Evolutionary conservation across 202 grass and related monocot species (phyloP).

Genomic region (Panicum virgatum): DNA sequence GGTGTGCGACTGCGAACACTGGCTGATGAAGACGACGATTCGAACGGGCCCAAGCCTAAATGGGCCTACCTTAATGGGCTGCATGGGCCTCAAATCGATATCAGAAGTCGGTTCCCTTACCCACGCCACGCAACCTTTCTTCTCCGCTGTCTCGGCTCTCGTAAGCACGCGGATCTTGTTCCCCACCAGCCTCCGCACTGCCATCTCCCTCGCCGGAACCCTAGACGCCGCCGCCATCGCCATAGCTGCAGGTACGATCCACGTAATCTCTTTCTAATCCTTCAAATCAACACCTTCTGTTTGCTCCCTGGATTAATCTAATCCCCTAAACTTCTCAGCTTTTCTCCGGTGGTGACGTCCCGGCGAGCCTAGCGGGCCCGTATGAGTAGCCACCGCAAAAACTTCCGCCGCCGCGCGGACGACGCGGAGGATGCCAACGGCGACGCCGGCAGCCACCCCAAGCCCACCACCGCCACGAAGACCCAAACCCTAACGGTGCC

Average conservation of each 20-base stretch:
- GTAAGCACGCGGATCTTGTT: constrained; percentile 33
- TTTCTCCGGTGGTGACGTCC: not conserved
- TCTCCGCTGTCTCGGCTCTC: not conserved
- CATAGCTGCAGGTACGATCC: constrained; percentile 28
- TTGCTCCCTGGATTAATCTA: not conserved
- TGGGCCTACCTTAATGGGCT: not conserved
- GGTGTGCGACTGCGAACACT: not conserved
- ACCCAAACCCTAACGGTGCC: constrained; percentile 44
- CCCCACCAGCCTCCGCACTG: constrained; percentile 2
- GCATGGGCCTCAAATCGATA: not conserved
- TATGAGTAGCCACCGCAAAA: constrained; percentile 64
- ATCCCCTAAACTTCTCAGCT: not conserved
- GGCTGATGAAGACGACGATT: not conserved
- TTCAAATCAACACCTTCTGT: not conserved
- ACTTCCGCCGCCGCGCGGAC: constrained; percentile 67
- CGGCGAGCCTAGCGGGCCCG: not conserved
- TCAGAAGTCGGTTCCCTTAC: not conserved
- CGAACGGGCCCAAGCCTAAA: not conserved
- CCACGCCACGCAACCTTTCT: not conserved
- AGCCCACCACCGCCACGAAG: constrained; percentile 20
- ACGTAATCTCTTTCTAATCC: not conserved
- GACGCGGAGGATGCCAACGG: constrained; percentile 38
- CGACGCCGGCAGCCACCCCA: constrained; percentile 9
- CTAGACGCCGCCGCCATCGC: constrained; percentile 32
- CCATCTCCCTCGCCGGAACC: constrained; percentile 30